These are phyloP conservation scores for Jaenimonas drosophilae DNA, from an alignment of 208 protist species.

Conservation along the genomic window DNA sequence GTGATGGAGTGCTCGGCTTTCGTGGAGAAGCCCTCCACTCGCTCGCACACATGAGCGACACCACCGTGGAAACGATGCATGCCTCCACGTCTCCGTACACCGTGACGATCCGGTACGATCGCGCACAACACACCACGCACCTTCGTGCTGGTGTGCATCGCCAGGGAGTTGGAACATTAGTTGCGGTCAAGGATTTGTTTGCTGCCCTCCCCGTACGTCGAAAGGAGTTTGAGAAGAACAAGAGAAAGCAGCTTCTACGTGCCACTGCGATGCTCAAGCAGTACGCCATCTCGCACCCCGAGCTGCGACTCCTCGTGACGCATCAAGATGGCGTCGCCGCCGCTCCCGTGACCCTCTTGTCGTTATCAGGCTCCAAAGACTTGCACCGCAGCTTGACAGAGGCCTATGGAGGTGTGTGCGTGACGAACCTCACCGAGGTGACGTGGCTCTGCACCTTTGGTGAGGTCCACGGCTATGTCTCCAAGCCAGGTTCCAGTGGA, in stretches of 20 bases:
- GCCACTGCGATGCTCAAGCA: conserved; percentile 56
- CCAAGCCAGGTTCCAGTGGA: conserved; percentile 33
- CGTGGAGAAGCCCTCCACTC: conserved; percentile 96
- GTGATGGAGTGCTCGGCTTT: conserved; percentile 85
- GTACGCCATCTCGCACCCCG: conserved; percentile 80
- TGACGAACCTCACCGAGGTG: conserved; percentile 41
- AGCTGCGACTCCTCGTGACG: conserved; percentile 46
- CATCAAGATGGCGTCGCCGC: conserved; percentile 35
- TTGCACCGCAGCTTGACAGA: conserved; percentile 52
- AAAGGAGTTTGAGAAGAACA: conserved; percentile 79
- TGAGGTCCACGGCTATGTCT: conserved; percentile 51
- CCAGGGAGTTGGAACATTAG: conserved; percentile 55
- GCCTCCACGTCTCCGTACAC: conserved; percentile 18
- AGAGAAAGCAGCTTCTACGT: conserved; percentile 44
- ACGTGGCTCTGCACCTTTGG: conserved; percentile 49
- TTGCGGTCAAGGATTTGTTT: conserved; percentile 76
- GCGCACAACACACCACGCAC: conserved; percentile 7
- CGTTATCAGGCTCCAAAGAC: conserved; percentile 56
- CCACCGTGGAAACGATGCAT: conserved; percentile 66
- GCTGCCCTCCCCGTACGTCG: conserved; percentile 81
- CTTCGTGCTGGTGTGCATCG: neutral
- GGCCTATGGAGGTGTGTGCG: conserved; percentile 66
- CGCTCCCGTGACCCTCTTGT: conserved; percentile 48
- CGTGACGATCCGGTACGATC: conserved; percentile 35
- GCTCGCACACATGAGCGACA: conserved; percentile 72